Evolutionary conservation across 148 eudicot species (phyloP), one percentile per base, ranked within the genome.

Genomic region (Diospyros lotus): DNA sequence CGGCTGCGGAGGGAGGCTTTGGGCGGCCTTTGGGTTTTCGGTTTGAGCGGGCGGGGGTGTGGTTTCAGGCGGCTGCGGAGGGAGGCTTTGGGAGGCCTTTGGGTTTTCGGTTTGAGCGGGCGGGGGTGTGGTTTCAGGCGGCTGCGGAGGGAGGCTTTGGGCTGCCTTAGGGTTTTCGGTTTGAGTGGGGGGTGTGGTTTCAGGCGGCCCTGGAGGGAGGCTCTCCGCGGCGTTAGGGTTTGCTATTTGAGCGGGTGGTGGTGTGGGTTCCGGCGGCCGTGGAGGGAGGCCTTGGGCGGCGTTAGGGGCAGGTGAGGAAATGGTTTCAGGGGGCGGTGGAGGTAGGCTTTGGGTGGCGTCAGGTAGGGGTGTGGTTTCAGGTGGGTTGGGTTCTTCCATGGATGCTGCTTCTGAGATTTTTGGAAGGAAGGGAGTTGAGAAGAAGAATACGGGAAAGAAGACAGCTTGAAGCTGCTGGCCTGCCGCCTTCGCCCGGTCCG

Each of bases 381-480:
- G 38, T 9, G 71, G 41, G 54, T 28, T 46, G n/a, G 54, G 75
- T 60, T 73, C 75, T 73, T 73, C 75, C 75, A 73, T 73, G 56
- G 66, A 58, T 56, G 50, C 44, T 17, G 3, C 9, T 39, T 53
- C 54, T 55, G 56, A 11, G 61, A 39, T 48, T 28, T 3, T 15
- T 48, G 46, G 2, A 70, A 70, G 62, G 44, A 50, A 5, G 6
- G 74, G 7, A 58, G 74, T 56, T 15, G 45, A 40, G 48, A 42
- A 71, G 50, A 28, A 28, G 28, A 28, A 56, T 58, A 14, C 40
- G 51, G 11, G n/a, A 9, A 64, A 42, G 5, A 10, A 10, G 14
- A 55, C 12, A 55, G 59, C 59, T 14, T 6, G 44, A 50, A 66
- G 69, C 52, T 43, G 12, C 28, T 7, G 69, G 42, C 46, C 14